These are phyloP conservation scores for Epichloe typhina DNA, from an alignment of 2,329 filamentous ascomycete genomes.

Conservation along the genomic window DNA sequence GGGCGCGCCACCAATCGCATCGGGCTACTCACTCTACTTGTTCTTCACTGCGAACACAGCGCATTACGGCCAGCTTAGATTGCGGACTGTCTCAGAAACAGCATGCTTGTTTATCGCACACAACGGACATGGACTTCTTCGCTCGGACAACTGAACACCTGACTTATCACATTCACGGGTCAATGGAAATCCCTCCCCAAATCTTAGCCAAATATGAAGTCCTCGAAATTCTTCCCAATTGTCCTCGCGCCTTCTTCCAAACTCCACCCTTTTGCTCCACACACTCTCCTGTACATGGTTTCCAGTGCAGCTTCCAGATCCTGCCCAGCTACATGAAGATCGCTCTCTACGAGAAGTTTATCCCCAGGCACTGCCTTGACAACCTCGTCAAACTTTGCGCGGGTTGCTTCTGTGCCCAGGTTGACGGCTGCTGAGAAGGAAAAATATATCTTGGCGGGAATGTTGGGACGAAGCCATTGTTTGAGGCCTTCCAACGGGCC, in stretches of 20 bases:
- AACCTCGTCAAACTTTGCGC: constrained; percentile 43
- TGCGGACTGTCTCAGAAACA: too few species aligned
- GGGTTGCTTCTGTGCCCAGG: constrained; percentile 38
- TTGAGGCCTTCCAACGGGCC: constrained; percentile 61
- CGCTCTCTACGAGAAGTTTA: constrained; percentile 75
- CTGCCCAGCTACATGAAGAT: constrained; percentile 70
- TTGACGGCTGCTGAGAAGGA: constrained; percentile 84
- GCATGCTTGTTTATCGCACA: too few species aligned
- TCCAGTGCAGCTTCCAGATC: constrained; percentile 69
- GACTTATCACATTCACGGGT: too few species aligned
- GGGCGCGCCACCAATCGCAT: too few species aligned
- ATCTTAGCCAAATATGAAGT: constrained; percentile 54
- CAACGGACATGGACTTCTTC: too few species aligned
- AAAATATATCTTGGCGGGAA: constrained; percentile 70
- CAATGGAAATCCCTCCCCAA: too few species aligned
- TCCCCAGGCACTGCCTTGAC: constrained; percentile 65
- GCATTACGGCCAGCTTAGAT: too few species aligned
- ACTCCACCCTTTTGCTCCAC: constrained; percentile 63
- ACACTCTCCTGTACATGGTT: constrained; percentile 63
- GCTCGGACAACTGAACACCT: too few species aligned
- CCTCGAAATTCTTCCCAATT: constrained; percentile 62
- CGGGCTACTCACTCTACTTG: too few species aligned
- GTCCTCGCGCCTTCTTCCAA: constrained; percentile 55
- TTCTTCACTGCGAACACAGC: too few species aligned
- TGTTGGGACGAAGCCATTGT: constrained; percentile 60